These are phyloP conservation scores for Tinospora cordifolia DNA, from an alignment of 164 flowering plant genomes.

Conservation along the genomic window DNA sequence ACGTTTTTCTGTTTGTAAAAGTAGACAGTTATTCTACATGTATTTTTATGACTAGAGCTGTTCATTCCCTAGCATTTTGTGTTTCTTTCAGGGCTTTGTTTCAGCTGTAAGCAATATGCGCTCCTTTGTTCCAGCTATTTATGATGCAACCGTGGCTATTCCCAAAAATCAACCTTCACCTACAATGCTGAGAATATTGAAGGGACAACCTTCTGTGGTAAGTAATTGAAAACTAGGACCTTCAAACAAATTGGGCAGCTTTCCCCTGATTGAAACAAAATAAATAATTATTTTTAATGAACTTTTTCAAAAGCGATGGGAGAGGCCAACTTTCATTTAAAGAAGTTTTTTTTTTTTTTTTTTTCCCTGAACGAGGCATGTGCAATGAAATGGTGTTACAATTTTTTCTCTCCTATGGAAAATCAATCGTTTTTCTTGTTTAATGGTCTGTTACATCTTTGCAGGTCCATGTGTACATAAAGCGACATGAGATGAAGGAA, in stretches of 20 bases:
- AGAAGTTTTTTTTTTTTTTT: too few species aligned
- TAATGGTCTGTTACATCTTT: neutral
- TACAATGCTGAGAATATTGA: slow-evolving; percentile 76
- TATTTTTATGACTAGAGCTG: neutral
- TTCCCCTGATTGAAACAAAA: neutral
- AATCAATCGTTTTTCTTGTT: neutral
- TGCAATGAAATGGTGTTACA: neutral
- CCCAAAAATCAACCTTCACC: slow-evolving; percentile 69
- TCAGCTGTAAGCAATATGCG: slow-evolving; percentile 80
- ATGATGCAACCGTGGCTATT: slow-evolving; percentile 80
- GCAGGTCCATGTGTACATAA: slow-evolving; percentile 80
- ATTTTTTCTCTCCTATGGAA: neutral
- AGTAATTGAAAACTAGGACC: slow-evolving; percentile 11
- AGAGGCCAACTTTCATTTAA: neutral
- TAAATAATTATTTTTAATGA: neutral
- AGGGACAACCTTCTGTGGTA: slow-evolving; percentile 86
- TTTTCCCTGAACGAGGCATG: neutral
- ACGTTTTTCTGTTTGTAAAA: too few species aligned
- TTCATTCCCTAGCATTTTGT: neutral
- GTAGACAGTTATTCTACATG: neutral
- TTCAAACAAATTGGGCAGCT: slow-evolving; percentile 1
- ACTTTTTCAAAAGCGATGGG: neutral
- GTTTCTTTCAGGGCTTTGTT: slow-evolving; percentile 74
- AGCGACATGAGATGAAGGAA: slow-evolving; percentile 59
- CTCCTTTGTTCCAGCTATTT: slow-evolving; percentile 87